Evolutionary conservation across 1,284 basidiomycete species (phyloP).

Genomic region (Tylopilus sp.): DNA sequence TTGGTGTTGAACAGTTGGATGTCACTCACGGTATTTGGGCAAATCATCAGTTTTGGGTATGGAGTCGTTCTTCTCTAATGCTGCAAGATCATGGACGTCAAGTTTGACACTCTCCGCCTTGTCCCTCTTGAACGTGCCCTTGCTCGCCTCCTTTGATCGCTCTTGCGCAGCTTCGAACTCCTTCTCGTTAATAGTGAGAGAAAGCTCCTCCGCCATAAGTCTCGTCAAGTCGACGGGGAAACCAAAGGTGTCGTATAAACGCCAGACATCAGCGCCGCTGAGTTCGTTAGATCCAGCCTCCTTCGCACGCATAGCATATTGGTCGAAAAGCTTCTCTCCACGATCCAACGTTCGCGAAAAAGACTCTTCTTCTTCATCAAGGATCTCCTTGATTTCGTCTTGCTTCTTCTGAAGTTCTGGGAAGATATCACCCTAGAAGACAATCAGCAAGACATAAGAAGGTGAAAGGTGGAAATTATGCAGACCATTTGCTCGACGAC

Average conservation of each 20-base stretch:
- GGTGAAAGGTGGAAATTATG: not conserved
- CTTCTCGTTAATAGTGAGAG: constrained; percentile 80
- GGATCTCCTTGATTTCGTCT: constrained; percentile 89
- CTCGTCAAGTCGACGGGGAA: constrained; percentile 97
- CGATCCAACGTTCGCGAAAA: constrained; percentile 96
- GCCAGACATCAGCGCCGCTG: constrained; percentile 93
- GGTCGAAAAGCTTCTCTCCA: constrained; percentile 95
- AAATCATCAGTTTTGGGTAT: constrained; percentile 96
- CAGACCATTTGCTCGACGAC: constrained; percentile 86
- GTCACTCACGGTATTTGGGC: constrained; percentile 75
- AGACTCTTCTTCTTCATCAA: constrained; percentile 97
- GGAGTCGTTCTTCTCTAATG: constrained; percentile 75
- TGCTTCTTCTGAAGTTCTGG: constrained; percentile 89
- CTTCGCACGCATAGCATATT: constrained; percentile 76
- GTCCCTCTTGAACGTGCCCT: constrained; percentile 72
- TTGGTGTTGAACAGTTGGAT: not conserved
- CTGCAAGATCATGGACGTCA: constrained; percentile 93
- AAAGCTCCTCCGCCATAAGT: constrained; percentile 96
- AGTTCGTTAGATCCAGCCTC: constrained; percentile 69
- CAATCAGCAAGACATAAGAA: constrained; percentile 12
- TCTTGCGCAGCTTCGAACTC: constrained; percentile 92
- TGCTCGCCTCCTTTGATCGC: constrained; percentile 89
- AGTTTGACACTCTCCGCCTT: constrained; percentile 77
- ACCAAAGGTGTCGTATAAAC: constrained; percentile 97
- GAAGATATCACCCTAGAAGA: constrained; percentile 76